These are phyloP conservation scores for Corynascus novoguineensis DNA, from an alignment of 495 filamentous ascomycete species.

Conservation along the genomic window DNA sequence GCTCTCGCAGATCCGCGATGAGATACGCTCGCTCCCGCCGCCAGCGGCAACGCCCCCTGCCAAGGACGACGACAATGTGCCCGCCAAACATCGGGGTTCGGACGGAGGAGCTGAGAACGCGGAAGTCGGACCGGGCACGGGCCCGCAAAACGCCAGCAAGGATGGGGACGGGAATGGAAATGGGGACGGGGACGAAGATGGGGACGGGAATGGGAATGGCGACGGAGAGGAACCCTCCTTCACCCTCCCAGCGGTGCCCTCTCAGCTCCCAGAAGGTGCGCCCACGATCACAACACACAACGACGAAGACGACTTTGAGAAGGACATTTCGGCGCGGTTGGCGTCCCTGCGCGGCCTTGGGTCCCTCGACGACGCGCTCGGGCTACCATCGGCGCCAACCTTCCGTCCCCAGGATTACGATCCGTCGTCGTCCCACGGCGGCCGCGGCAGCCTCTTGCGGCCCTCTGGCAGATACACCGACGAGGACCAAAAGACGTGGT, in stretches of 20 bases:
- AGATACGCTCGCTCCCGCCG: constrained; percentile 22
- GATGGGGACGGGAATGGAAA: no score
- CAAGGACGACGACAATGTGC: constrained; percentile 1
- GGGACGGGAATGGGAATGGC: no score
- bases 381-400: constrained; percentile 51
- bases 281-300: not conserved
- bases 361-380: constrained; percentile 33
- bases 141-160: not conserved
- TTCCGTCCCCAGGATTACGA: constrained; percentile 38
- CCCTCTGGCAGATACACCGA: constrained; percentile 46
- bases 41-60: not conserved
- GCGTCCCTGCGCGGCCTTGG: constrained; percentile 35
- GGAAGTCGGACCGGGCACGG: not conserved
- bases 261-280: constrained; percentile 25
- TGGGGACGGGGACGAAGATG: no score
- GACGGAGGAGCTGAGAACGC: not conserved
- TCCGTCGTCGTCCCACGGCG: not conserved
- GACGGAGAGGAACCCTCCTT: constrained; percentile 14
- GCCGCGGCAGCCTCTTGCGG: not conserved
- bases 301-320: constrained; percentile 28
- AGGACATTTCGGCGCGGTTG: constrained; percentile 37
- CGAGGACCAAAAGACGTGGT: constrained; percentile 63
- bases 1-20: constrained; percentile 35
- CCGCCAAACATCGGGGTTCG: not conserved
- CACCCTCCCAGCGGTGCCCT: constrained; percentile 35